Evolutionary conservation across 768 basidiomycete genomes (phyloP), one percentile per base, ranked within the genome.

Genomic region (Xanthoconium purpureum): DNA sequence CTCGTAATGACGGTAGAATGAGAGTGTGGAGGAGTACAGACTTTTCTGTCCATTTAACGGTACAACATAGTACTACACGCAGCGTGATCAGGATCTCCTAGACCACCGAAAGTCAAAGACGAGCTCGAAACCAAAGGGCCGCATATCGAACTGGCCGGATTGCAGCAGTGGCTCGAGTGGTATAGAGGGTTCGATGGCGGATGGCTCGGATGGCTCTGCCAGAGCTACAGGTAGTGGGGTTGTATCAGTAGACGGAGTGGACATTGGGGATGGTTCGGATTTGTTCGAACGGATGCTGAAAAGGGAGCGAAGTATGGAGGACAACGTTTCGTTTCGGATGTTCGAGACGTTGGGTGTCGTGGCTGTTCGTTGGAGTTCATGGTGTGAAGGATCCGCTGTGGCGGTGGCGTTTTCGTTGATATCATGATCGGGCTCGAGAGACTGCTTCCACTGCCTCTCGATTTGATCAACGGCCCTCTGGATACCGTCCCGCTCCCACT

Each of bases 101-200:
- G 79, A 78, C 89, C 88, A 91, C 47, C 85, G 77, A 67, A 92
- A 83, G 67, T 94, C 91, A 42, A 94, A 55, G 38, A 91, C 74
- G 55, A 92, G 73, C 42, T 82, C 84, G 43, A 94, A 74, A 10
- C 91, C 91, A 70, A 87, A 84, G 12, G 80, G 79, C 29, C 85
- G 81, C 57, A 94, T 70, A 67, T 93, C 90, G 63, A 89, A 85
- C 66, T 88, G 83, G 61, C 75, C 71, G 40, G 80, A 75, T 46
- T 74, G 59, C 46, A 75, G 57, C 5, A 40, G 54, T 46, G 50
- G 56, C 44, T 56, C 65, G 45, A 38, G 47, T 46, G 58, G 61
- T 57, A 50, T 63, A 33, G 37, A 61, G 33, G 56, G 53, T 50
- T 50, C 56, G 50, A 48, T 17, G 48, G 20, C 24, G 33, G 58